Base-by-base conservation (phyloP, 1,284 basidiomycete genomes). In the Rhodotorula sp. region DNA sequence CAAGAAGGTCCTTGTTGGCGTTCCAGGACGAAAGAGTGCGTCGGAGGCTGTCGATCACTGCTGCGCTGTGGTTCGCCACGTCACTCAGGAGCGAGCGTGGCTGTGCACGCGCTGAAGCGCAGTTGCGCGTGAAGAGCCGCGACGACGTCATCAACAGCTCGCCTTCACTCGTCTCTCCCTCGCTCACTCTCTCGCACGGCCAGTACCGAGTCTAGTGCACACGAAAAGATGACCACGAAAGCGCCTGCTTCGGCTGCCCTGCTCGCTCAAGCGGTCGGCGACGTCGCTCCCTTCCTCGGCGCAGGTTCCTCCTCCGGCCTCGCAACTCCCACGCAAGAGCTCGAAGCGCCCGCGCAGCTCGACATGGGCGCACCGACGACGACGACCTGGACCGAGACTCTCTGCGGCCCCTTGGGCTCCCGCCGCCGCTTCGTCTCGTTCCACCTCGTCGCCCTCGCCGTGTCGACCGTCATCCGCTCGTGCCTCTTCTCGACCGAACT, bases 401-500 rank as follows among this genome's bases (percentile, higher is more conserved):
- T 21, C 7, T 4, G 28, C 4, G 70, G 70, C 5, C 45, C 34
- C 16, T 56, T 60, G n/a, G 60, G 56, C 21, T 38, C 55, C 14
- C 61, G 28, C 56, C 64, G 61, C 49, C 57, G 70, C 49, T 31
- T 62, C 12, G 63, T 62, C 8, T 18, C 60, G 21, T 68, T 54
- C 38, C 60, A 57, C 64, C 21, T 63, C 21, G 60, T 49, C 16
- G 67, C 62, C 6, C 57, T 67, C 28, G 45, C 60, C 38, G 14
- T 66, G 26, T 65, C 58, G 47, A 71, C 70, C 45, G 10, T 63
- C 3, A 50, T 67, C 15, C 45, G 70, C 43, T 45, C 56, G 26
- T 60, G 45, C 4, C 66, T 60, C 38, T 71, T 71, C 64, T 47
- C 64, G 48, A 38, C 62, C 23, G 12, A 62, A 31, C 45, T 67